A percentile compares a stretch with the other conserved stretches of the same genome.
Conservation (phyloP, 1,139 yeast species). For the Lodderomyces theae region DNA sequence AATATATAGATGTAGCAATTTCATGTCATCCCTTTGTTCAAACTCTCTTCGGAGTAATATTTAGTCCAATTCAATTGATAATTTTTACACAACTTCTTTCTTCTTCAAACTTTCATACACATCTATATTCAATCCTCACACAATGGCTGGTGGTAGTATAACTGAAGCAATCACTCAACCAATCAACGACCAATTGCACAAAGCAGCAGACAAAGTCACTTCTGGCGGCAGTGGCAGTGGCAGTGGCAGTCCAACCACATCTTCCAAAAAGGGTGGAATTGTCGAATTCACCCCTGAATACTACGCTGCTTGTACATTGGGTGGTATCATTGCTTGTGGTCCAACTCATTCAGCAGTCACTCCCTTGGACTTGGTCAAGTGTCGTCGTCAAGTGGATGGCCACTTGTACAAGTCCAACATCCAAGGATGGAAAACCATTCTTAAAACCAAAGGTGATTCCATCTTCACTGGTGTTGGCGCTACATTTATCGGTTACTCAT, state of each 20-base stretch:
- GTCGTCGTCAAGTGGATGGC: constrained; percentile 85
- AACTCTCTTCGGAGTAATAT: too few relatives aligned
- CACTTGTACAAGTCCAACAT: constrained; percentile 67
- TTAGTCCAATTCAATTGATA: too few relatives aligned
- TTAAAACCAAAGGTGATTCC: constrained; percentile 73
- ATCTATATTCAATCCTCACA: constrained; percentile 2
- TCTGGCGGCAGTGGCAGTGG: constrained; percentile 8
- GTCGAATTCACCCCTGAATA: constrained; percentile 67
- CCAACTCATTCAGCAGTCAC: constrained; percentile 93
- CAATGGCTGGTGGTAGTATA: constrained; percentile 22
- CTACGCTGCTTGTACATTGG: constrained; percentile 80
- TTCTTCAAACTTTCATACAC: not conserved
- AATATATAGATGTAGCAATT: not conserved
- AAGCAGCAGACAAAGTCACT: constrained; percentile 15
- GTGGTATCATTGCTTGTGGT: constrained; percentile 92
- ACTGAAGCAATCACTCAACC: constrained; percentile 35
- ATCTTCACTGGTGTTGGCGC: constrained; percentile 88
- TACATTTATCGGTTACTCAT: constrained; percentile 83
- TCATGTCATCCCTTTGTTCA: not conserved
- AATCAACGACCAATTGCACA: constrained; percentile 26
- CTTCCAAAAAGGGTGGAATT: constrained; percentile 7
- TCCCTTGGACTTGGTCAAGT: constrained; percentile 88
- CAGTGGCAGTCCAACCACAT: not conserved
- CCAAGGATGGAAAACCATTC: constrained; percentile 74
- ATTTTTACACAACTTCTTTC: not conserved